Percentiles rank a stretch among this genome's conserved stretches.
These are phyloP conservation scores for Cokeromyces recurvatus DNA, from an alignment of 371 early-diverging fungal genomes.

Conservation along the genomic window DNA sequence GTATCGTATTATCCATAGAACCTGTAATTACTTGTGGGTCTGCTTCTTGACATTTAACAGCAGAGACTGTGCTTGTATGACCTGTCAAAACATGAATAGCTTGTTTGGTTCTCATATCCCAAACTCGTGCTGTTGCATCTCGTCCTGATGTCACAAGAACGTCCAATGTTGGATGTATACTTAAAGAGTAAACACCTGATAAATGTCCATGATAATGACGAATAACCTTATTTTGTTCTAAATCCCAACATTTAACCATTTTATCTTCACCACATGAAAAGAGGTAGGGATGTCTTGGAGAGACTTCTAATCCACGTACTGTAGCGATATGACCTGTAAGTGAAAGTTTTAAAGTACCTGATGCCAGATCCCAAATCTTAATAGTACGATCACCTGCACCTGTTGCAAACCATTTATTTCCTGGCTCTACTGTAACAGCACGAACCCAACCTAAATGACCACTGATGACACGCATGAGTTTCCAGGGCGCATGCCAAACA, in stretches of 20 bases:
- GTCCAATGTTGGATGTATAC: conserved; percentile 92
- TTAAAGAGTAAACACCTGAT: conserved; percentile 86
- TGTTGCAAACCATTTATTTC: conserved; percentile 97
- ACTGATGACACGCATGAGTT: conserved; percentile 93
- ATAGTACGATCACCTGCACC: conserved; percentile 96
- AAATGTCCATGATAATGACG: conserved; percentile 98
- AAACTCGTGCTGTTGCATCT: conserved; percentile 92
- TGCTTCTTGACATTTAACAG: conserved; percentile 87
- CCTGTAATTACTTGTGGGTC: conserved; percentile 96
- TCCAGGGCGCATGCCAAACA: conserved; percentile 99
- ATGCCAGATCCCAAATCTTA: conserved; percentile 98
- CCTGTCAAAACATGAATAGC: conserved; percentile 89
- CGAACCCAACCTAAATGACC: conserved; percentile 98
- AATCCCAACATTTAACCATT: conserved; percentile 97
- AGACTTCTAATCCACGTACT: conserved; percentile 91
- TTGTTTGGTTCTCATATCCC: conserved; percentile 97
- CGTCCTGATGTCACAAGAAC: conserved; percentile 92
- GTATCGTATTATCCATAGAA: conserved; percentile 89
- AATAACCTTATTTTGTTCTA: conserved; percentile 96
- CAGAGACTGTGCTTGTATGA: conserved; percentile 81
- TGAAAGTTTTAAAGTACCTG: conserved; percentile 91
- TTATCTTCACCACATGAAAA: conserved; percentile 97
- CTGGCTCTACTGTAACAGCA: conserved; percentile 86
- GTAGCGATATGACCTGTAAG: conserved; percentile 96
- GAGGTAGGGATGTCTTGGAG: conserved; percentile 91